A percentile compares a stretch with the other conserved stretches of the same genome.
These are phyloP conservation scores for Chiua virens DNA, from an alignment of 768 basidiomycete genomes.

Conservation along the genomic window DNA sequence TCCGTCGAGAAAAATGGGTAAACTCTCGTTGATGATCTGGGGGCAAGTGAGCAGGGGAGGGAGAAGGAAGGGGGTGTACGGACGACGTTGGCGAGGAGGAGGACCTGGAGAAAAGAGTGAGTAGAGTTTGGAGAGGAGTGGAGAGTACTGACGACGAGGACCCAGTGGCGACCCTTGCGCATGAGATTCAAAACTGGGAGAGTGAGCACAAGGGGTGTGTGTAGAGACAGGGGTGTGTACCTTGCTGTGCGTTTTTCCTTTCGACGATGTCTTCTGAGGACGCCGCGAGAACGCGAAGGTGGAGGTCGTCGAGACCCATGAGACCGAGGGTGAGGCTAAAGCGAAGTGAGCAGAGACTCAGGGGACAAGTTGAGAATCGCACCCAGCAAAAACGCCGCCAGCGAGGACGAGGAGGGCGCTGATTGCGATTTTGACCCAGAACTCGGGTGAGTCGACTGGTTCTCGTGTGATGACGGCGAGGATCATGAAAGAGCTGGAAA, in stretches of 20 bases:
- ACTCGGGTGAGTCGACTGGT: constrained; percentile 55
- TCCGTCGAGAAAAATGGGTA: constrained; percentile 80
- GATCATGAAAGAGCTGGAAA: no score
- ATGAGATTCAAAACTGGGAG: constrained; percentile 51
- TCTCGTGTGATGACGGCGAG: constrained; percentile 13
- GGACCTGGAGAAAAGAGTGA: constrained; percentile 48
- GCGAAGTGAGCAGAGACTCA: neutral
- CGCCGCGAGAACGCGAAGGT: constrained; percentile 79
- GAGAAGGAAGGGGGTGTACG: constrained; percentile 21
- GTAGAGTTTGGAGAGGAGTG: neutral
- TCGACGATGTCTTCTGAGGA: constrained; percentile 77
- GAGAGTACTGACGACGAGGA: constrained; percentile 67
- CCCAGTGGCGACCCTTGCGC: constrained; percentile 83
- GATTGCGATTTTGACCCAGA: constrained; percentile 71
- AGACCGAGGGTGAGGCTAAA: constrained; percentile 82
- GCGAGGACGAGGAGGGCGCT: constrained; percentile 71
- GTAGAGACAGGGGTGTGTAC: constrained; percentile 32
- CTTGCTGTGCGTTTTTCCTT: constrained; percentile 67
- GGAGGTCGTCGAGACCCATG: constrained; percentile 92
- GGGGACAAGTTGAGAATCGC: constrained; percentile 18
- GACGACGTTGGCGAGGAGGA: constrained; percentile 88
- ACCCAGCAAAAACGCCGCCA: constrained; percentile 95
- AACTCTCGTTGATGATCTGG: constrained; percentile 77
- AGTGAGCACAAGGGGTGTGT: neutral
- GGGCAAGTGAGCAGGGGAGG: neutral